Evolutionary conservation across 1,284 basidiomycete genomes (phyloP).

Genomic region (Waitea zeae): DNA sequence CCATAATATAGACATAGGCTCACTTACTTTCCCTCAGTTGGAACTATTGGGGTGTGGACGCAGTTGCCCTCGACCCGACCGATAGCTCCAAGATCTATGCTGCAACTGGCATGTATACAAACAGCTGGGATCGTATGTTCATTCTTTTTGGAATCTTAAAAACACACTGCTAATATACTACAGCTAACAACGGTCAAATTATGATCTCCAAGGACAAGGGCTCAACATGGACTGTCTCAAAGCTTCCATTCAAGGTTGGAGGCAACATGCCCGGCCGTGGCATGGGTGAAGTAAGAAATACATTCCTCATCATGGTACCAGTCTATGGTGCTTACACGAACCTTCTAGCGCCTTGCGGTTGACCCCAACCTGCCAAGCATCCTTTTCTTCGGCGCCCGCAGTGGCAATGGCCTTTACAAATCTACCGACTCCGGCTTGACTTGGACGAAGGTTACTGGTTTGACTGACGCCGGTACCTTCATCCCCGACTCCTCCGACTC

Average conservation of each 20-base stretch:
- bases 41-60: constrained; percentile 53
- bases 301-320: constrained; percentile 3
- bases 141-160: too few species aligned
- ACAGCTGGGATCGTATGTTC: too few species aligned
- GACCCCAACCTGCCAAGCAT: constrained; percentile 45
- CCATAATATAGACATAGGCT: too few species aligned
- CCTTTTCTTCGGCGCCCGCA: constrained; percentile 42
- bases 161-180: background rate
- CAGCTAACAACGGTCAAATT: constrained; percentile 40
- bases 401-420: constrained; percentile 47
- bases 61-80: constrained; percentile 40
- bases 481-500: constrained; percentile 35
- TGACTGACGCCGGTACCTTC: constrained; percentile 41
- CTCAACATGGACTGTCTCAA: constrained; percentile 28
- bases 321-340: background rate
- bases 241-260: constrained; percentile 34
- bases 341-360: constrained; percentile 34
- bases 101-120: constrained; percentile 48
- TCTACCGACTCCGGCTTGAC: constrained; percentile 36
- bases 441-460: constrained; percentile 35
- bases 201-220: constrained; percentile 42
- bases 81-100: constrained; percentile 35
- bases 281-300: constrained; percentile 16
- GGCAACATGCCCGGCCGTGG: constrained; percentile 58
- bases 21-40: too few species aligned